Conservation (phyloP, 495 filamentous ascomycete genomes). For the Hyaloscypha finlandica region DNA sequence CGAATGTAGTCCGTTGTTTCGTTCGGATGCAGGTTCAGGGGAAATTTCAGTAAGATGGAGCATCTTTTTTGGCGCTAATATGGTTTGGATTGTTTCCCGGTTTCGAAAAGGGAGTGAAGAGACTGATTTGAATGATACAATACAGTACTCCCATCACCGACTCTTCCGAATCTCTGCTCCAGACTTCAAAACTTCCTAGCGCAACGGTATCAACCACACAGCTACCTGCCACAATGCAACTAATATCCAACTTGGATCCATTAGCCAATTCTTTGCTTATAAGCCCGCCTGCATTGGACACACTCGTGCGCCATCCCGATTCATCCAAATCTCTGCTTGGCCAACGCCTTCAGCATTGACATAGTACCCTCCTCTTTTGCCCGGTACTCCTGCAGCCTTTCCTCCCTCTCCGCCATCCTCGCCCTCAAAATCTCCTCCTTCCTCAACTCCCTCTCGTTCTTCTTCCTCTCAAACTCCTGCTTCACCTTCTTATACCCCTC, state of each 20-base stretch:
- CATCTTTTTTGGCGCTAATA: not conserved
- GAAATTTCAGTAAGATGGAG: not conserved
- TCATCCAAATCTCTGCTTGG: constrained; percentile 58
- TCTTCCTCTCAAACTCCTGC: constrained; percentile 55
- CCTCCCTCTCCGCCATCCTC: constrained; percentile 63
- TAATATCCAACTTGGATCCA: not conserved
- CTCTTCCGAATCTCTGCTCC: not conserved
- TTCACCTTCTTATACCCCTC: constrained; percentile 59
- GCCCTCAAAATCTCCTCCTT: constrained; percentile 65
- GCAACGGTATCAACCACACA: not conserved
- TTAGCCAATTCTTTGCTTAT: not conserved
- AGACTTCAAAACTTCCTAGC: not conserved
- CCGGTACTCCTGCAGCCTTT: constrained; percentile 54
- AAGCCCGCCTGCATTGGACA: not conserved
- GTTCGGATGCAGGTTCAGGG: not conserved
- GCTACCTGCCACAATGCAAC: no score
- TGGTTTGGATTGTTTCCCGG: not conserved
- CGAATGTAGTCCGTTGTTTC: not conserved
- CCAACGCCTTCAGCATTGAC: constrained; percentile 63
- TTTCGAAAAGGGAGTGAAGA: no score
- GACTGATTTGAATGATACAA: no score
- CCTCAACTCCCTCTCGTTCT: constrained; percentile 65
- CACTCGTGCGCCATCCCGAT: not conserved
- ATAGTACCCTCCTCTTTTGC: constrained; percentile 68
- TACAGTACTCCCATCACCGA: not conserved